Base-by-base conservation (phyloP, 768 basidiomycete genomes). In the Cystofilobasidium macerans region DNA sequence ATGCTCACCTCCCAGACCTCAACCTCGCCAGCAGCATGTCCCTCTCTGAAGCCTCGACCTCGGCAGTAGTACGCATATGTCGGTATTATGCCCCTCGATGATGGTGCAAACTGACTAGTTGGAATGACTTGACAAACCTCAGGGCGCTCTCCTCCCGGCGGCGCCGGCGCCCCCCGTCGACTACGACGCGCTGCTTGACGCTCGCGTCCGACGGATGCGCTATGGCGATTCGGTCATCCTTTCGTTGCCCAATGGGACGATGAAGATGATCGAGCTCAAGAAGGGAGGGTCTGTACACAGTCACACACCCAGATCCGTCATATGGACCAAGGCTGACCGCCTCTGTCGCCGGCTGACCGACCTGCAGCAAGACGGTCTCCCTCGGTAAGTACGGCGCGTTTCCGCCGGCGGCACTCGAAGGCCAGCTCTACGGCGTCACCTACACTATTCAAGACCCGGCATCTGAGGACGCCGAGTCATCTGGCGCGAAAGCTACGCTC, bases 311-410 rank as follows among this genome's bases (percentile, higher is more conserved):
- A 78, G 81, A 90, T 91, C 74, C 75, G 87, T 40, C 42, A 24
- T 48, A 32, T 45, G 16, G 24, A 59, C 22, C n/a, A n/a, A n/a
- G n/a, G n/a, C 47, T 36, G 45, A 20, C 36, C 42, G n/a, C 48
- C 11, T 18, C 53, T 24, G 32, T n/a, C 43, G 28, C 16, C 36
- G 36, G 42, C 68, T 47, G 69, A 28, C 61, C 60, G 22, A 18
- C 57, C 32, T 2, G 11, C 30, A 38, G 26, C 72, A 93, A 91
- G 56, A 82, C 79, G 20, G 75, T 91, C 54, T 81, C 83, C 38
- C 78, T 95, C 24, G 92, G 92, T 69, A 89, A 88, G 76, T 85
- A 87, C 68, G 95, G 94, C 14, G 82, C 84, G 4, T 97, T 99
- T 76, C 76, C 81, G 67, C 81, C 85, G 22, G 83, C 84, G 67